Evolutionary conservation across 306 rosid species (phyloP).

Genomic region (Leucaena leucocephala): DNA sequence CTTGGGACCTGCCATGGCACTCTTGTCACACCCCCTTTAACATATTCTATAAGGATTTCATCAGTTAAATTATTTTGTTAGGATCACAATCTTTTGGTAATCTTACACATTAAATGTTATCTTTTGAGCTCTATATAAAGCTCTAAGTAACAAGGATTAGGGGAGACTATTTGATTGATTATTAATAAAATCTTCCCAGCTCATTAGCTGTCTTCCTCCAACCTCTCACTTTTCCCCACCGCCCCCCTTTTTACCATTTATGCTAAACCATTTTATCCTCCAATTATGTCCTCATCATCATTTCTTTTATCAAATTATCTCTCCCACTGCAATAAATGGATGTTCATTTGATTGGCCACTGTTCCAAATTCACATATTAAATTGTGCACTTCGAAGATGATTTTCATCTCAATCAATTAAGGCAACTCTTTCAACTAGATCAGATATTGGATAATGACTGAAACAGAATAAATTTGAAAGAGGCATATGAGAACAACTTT

Average conservation of each 20-base stretch:
- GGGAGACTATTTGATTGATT: not conserved
- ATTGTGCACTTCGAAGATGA: not conserved
- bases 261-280: slow-evolving; percentile 17
- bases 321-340: not conserved
- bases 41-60: not conserved
- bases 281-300: slow-evolving; percentile 6
- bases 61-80: not conserved
- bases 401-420: not conserved
- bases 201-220: not conserved
- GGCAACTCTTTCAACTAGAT: not conserved
- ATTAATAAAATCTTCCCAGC: not conserved
- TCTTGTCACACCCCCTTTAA: not conserved
- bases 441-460: not conserved
- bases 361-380: not conserved
- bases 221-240: not conserved
- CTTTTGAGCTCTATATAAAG: not conserved
- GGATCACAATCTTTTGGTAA: not conserved
- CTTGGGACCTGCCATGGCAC: not conserved
- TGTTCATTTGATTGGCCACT: not conserved
- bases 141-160: not conserved
- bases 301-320: not conserved
- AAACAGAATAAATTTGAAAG: not conserved
- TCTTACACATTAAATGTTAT: not conserved
- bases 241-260: not conserved
- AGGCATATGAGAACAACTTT: slow-evolving; percentile 43